Evolutionary conservation across 495 filamentous ascomycete genomes (phyloP), one percentile per base, ranked within the genome.

Genomic region (Amorphotheca resinae): DNA sequence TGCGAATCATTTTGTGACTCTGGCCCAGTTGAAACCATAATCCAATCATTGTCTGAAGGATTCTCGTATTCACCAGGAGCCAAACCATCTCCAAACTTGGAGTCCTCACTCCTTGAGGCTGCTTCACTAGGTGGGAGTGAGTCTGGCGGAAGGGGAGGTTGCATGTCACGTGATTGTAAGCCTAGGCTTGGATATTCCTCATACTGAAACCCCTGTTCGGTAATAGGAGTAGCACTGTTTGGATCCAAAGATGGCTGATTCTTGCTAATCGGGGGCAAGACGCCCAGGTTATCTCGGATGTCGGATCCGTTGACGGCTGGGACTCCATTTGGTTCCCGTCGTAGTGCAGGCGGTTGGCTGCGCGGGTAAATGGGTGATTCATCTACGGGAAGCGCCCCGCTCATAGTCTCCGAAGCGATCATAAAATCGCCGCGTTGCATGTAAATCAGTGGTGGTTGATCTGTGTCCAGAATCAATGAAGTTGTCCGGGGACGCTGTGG

Each of bases 11-110:
- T n/a, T 22, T 38, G 20, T 22, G 22, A 26, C 14, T 42, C 45
- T 14, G 25, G 14, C 11, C 46, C 26, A 20, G 56, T 40, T 42
- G 53, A 48, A 23, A 60, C 59, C 46, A 58, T 44, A 21, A 59
- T 52, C 59, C 63, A 63, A 37, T 64, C 50, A 41, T 58, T 59
- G 48, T 53, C 48, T 26, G 22, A 14, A 2, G 41, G 18, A 7
- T 48, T 41, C 18, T 50, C 52, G 3, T 9, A 18, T 1, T 42
- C 42, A 44, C 47, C 44, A 34, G 28, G 45, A 45, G 41, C 44
- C 2, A 26, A 41, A 0, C 33, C 23, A 9, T 46, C 45, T 11
- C 32, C 39, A 38, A 42, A 43, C 23, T 44, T 35, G 0, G 52
- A 49, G 3, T 42, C 23, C 12, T 49, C 40, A 44, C 45, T 46